Base-by-base conservation (phyloP, 306 rosid species). In the Canavalia gladiata region DNA sequence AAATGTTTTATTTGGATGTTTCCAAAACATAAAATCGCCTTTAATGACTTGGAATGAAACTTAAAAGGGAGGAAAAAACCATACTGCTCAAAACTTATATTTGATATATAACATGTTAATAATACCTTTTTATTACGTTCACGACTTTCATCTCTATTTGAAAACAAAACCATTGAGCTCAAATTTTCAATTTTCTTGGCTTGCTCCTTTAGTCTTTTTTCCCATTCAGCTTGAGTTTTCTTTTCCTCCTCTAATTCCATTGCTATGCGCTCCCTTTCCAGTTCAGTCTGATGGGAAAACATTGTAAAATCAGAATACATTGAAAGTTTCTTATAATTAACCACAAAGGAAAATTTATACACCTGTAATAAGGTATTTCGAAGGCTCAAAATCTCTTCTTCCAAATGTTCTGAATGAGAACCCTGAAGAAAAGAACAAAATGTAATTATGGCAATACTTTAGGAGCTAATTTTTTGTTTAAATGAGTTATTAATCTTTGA, bases 181-280 rank as follows among this genome's bases (percentile, higher is more conserved):
- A 95, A 78, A 83, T 91, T 95, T 87, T 93, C 92, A 4, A 95
- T 95, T 89, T 91, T 88, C 88, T 91, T 93, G 63, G 94, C 99
- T 86, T 95, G 99, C 81, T 93, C 92, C 79, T 85, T 87, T 57
- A 93, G 89, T 80, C 87, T 89, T 87, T 91, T 95, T 85, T 95
- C 95, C 90, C 93, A 90, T 87, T 93, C 99, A 41, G 90, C 97
- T 86, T 89, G 99, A 57, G 94, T 85, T 84, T 91, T 93, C 88
- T 92, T 93, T 86, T 93, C 96, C 90, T 91, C 98, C 87, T 91
- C 98, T 85, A 95, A 85, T 84, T 95, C 97, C 93, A 95, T 84
- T 77, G 99, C 98, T 77, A 95, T 95, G 56, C 97, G 95, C 79
- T 95, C 99, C 85, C 96, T 91, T 86, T 93, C 99, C 75, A 93